Base-by-base conservation (phyloP, 352 stramenopile species). In the Phytophthora citrophthora region DNA sequence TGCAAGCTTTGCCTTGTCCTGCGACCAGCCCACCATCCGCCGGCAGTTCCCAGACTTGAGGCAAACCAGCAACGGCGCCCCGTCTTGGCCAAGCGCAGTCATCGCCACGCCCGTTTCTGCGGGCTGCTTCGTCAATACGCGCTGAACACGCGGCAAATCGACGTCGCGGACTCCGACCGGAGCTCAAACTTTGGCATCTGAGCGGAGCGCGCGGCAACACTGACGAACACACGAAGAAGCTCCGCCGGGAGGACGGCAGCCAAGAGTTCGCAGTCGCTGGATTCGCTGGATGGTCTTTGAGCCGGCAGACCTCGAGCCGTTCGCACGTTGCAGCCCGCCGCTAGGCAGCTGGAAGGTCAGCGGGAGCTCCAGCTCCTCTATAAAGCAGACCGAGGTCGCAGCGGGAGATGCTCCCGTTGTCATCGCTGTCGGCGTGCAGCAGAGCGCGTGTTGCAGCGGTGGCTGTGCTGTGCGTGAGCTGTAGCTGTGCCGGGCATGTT, bases 61-160 rank as follows among this genome's bases (percentile, higher is more conserved):
- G 61, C 45, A 27, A 44, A 13, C 8, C 12, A 20, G 0, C 6
- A 2, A 13, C 39, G 16, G 31, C 40, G 26, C 54, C 66, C 51
- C 50, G 55, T 74, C 67, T 74, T 38, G 49, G 51, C 34, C 39
- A 61, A 54, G 11, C 26, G 60, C 64, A 72, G 64, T 69, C 64
- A 72, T 72, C 64, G 23, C 20, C 12, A 7, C 46, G 52, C 46
- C 59, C 18, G 31, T 58, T 58, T 66, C 43, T 66, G 60, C 49
- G 15, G 9, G 23, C 38, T n/a, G 29, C 41, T 51, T 65, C 47
- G 59, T 70, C 65, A 60, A 69, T 54, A 54, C 65, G 45, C 24
- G 39, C 39, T 45, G 50, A 68, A 68, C 58, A 57, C 53, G 63
- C 43, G 12, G 58, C 52, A 72, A 68, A 72, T 68, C 64, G 45